A percentile compares a stretch with the other conserved stretches of the same genome.
Conservation (phyloP, 2,329 filamentous ascomycete species). For the Cadophora malorum region DNA sequence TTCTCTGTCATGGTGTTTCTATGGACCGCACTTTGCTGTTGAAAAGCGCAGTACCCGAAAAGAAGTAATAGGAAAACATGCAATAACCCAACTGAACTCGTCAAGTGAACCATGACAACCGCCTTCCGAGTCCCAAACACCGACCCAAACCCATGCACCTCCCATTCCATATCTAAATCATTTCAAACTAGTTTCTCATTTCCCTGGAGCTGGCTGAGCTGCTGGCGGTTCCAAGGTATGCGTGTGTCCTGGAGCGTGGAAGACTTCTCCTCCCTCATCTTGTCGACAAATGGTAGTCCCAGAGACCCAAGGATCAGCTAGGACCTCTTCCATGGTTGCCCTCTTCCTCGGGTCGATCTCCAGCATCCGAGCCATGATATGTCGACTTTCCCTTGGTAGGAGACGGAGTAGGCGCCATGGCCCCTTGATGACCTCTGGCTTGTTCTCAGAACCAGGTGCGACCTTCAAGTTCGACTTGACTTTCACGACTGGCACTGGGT, state of each 20-base stretch:
- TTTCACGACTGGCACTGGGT: constrained; percentile 34
- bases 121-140: constrained; percentile 13
- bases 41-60: neutral
- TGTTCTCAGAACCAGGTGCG: constrained; percentile 50
- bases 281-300: constrained; percentile 85
- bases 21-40: constrained; percentile 28
- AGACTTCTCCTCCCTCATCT: constrained; percentile 75
- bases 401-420: constrained; percentile 90
- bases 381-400: constrained; percentile 85
- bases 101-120: neutral
- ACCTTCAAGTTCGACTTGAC: constrained; percentile 23
- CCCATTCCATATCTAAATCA: constrained; percentile 13
- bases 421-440: constrained; percentile 79
- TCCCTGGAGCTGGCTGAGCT: constrained; percentile 45
- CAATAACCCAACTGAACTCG: constrained; percentile 13
- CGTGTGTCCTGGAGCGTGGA: constrained; percentile 77
- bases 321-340: constrained; percentile 83
- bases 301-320: constrained; percentile 89
- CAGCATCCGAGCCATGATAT: constrained; percentile 92
- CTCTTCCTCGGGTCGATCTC: constrained; percentile 84
- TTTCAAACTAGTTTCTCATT: constrained; percentile 11
- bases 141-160: constrained; percentile 15
- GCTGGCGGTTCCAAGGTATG: constrained; percentile 82
- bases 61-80: neutral
- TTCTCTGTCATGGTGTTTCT: constrained; percentile 29